Conservation (phyloP, 2,329 filamentous ascomycete genomes). For the Aulographum hederae region DNA sequence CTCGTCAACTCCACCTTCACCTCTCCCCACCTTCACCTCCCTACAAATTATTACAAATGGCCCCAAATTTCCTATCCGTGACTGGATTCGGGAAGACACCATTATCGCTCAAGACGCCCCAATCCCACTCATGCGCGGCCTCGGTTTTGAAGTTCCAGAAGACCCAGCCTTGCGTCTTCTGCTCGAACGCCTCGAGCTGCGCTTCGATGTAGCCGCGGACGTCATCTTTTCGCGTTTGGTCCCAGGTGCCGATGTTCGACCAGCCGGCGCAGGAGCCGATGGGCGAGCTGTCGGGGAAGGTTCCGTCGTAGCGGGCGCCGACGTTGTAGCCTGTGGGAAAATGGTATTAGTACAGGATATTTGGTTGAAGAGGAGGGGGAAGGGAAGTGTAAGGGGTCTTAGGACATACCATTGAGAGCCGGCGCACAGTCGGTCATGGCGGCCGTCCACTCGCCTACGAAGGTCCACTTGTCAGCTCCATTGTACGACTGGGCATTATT, state of each 20-base stretch:
- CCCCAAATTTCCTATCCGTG: conserved; percentile 7
- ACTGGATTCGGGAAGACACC: conserved; percentile 32
- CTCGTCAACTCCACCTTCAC: no score
- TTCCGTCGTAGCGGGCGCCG: conserved; percentile 42
- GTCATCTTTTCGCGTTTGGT: conserved; percentile 24
- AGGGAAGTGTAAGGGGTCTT: conserved; percentile 5
- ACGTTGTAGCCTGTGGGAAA: conserved; percentile 29
- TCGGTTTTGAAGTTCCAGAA: conserved; percentile 44
- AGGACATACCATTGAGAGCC: conserved; percentile 22
- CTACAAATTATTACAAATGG: conserved; percentile 2
- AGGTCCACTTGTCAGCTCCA: conserved; percentile 43
- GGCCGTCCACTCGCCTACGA: conserved; percentile 51
- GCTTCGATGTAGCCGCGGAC: conserved; percentile 34
- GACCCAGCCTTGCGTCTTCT: conserved; percentile 32
- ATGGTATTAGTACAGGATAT: not conserved
- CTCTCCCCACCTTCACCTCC: no score
- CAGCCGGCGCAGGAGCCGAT: conserved; percentile 37
- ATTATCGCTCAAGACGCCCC: conserved; percentile 27
- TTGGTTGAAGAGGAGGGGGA: not conserved
- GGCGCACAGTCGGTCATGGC: conserved; percentile 44
- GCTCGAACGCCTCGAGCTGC: conserved; percentile 34
- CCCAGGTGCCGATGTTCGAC: conserved; percentile 30
- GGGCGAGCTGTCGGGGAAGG: conserved; percentile 25
- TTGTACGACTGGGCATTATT: conserved; percentile 29
- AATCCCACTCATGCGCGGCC: conserved; percentile 33